Conservation (phyloP, 2,329 filamentous ascomycete species). For the Trichoderma arundinaceum region DNA sequence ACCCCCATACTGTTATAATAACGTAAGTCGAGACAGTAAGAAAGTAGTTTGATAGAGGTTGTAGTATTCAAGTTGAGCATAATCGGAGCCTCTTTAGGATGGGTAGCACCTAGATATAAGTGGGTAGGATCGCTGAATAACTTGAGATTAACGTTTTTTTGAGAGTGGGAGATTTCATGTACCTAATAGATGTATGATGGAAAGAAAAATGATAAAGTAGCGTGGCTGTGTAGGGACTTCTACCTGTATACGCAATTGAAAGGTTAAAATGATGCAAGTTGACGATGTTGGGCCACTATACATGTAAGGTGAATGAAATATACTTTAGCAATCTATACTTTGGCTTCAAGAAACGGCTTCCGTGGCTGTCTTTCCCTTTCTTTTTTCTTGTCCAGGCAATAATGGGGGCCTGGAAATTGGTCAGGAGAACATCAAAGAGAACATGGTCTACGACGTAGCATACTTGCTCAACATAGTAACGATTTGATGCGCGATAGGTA, state of each 20-base stretch:
- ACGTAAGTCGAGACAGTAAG: background rate
- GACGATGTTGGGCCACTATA: no score
- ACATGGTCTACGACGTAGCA: no score
- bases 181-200: background rate
- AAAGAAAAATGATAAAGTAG: background rate
- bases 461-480: no score
- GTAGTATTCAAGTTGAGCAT: background rate
- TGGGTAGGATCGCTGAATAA: background rate
- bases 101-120: background rate
- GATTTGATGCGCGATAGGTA: no score
- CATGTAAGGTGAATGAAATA: no score
- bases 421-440: no score
- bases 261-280: no score
- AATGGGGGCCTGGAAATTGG: no score
- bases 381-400: no score
- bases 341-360: no score
- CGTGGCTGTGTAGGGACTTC: background rate
- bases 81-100: background rate
- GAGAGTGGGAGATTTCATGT: background rate
- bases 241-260: background rate
- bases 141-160: background rate
- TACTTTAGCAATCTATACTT: no score
- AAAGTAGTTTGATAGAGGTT: background rate
- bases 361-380: no score
- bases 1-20: background rate